These are phyloP conservation scores for Austroboletus sp. DNA, from an alignment of 1,284 basidiomycete species.

Conservation along the genomic window DNA sequence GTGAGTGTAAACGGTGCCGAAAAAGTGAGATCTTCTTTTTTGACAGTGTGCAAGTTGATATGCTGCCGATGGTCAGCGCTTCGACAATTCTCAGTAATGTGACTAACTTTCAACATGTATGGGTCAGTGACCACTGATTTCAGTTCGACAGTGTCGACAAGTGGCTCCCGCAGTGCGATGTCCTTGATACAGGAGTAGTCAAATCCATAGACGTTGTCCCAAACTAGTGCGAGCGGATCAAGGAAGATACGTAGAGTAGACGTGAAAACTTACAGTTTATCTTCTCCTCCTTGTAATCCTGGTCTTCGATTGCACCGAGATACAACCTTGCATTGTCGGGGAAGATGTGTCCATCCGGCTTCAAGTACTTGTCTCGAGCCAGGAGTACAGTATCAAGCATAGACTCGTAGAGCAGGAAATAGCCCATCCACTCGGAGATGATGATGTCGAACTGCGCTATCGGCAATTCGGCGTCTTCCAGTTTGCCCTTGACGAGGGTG, in stretches of 20 bases:
- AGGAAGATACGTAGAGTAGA: conserved; percentile 1
- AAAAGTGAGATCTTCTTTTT: conserved; percentile 93
- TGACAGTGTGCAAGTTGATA: conserved; percentile 87
- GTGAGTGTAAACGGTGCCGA: conserved; percentile 73
- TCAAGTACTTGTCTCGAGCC: conserved; percentile 94
- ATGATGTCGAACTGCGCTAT: conserved; percentile 94
- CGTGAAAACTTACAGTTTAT: conserved; percentile 70
- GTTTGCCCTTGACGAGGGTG: conserved; percentile 95
- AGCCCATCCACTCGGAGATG: conserved; percentile 99
- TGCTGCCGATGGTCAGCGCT: conserved; percentile 42
- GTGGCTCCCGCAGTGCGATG: conserved; percentile 91
- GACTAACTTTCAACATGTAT: conserved; percentile 69
- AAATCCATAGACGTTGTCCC: conserved; percentile 99
- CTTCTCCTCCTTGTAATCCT: conserved; percentile 99
- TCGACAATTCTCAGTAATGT: conserved; percentile 1
- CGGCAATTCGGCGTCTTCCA: conserved; percentile 85
- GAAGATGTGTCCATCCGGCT: conserved; percentile 87
- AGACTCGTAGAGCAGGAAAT: conserved; percentile 93
- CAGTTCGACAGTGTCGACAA: conserved; percentile 96
- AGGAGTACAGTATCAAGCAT: conserved; percentile 98
- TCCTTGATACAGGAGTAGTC: conserved; percentile 99
- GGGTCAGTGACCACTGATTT: conserved; percentile 90
- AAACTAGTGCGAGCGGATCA: conserved; percentile 55
- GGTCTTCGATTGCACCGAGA: conserved; percentile 95
- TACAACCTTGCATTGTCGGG: conserved; percentile 93